Conservation (phyloP, 352 stramenopile species). For the Phytophthora citrophthora region DNA sequence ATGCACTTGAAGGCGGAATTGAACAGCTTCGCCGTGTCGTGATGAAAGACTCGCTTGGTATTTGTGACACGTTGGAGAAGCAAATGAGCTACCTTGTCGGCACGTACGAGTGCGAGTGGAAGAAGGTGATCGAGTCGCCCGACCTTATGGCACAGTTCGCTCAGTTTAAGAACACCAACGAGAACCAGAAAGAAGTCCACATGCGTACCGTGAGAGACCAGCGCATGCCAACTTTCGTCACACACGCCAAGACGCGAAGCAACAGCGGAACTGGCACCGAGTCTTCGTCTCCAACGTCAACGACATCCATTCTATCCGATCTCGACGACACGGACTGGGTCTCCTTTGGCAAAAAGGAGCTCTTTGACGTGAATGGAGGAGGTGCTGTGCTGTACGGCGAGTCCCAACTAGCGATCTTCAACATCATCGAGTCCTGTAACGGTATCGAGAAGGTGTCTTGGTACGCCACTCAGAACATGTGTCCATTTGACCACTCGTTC, state of each 20-base stretch:
- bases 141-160: constrained; percentile 82
- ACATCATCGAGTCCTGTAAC: constrained; percentile 70
- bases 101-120: constrained; percentile 95
- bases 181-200: constrained; percentile 65
- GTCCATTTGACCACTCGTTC: constrained; percentile 92
- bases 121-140: constrained; percentile 90
- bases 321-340: constrained; percentile 68
- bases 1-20: constrained; percentile 76
- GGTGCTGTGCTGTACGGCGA: constrained; percentile 91
- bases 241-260: constrained; percentile 60
- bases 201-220: constrained; percentile 85
- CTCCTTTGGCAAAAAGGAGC: constrained; percentile 63
- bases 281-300: constrained; percentile 50
- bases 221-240: constrained; percentile 67
- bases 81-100: constrained; percentile 92
- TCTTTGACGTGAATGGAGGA: constrained; percentile 86
- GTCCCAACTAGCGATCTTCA: constrained; percentile 92
- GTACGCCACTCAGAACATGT: constrained; percentile 95
- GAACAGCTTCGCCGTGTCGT: constrained; percentile 67
- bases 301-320: constrained; percentile 24
- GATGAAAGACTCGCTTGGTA: constrained; percentile 91
- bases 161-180: constrained; percentile 92
- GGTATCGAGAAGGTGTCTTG: constrained; percentile 77
- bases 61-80: constrained; percentile 74
- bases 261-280: constrained; percentile 47